A percentile compares a stretch with the other conserved stretches of the same genome.
These are phyloP conservation scores for Xylaria sp. DNA, from an alignment of 2,329 filamentous ascomycete genomes.

Conservation along the genomic window DNA sequence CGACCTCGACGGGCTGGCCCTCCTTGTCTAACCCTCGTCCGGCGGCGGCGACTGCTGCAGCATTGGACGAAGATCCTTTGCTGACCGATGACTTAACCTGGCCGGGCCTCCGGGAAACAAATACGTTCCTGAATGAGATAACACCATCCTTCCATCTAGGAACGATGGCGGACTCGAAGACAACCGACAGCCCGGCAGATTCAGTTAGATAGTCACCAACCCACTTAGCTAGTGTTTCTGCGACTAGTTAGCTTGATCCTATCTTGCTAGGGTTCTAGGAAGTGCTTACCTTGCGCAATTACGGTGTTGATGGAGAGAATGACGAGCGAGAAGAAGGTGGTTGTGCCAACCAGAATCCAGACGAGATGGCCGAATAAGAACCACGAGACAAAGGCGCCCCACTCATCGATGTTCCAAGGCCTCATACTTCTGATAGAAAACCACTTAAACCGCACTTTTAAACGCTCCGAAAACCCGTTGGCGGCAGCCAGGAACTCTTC, in stretches of 20 bases:
- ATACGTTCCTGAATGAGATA: constrained; percentile 95
- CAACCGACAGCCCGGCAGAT: constrained; percentile 88
- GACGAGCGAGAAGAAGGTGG: constrained; percentile 90
- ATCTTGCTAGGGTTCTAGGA: not conserved
- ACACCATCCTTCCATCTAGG: constrained; percentile 94
- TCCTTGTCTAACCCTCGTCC: constrained; percentile 58
- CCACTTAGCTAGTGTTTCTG: constrained; percentile 90
- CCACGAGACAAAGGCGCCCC: constrained; percentile 93
- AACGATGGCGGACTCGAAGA: constrained; percentile 97
- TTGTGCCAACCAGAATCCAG: constrained; percentile 96
- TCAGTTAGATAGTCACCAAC: constrained; percentile 94
- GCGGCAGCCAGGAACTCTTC: constrained; percentile 91
- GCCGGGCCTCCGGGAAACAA: constrained; percentile 87
- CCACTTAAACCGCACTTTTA: constrained; percentile 96
- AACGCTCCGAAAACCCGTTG: constrained; percentile 86
- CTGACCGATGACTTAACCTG: constrained; percentile 80
- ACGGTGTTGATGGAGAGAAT: constrained; percentile 95
- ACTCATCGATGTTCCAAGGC: constrained; percentile 95
- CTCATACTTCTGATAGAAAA: constrained; percentile 90
- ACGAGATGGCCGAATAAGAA: constrained; percentile 89
- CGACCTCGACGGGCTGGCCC: constrained; percentile 55
- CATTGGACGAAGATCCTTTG: constrained; percentile 85
- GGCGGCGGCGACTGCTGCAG: constrained; percentile 82
- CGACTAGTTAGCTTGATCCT: constrained; percentile 22
- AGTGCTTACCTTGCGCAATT: constrained; percentile 77